Evolutionary conservation across 164 flowering plant genomes (phyloP).

Genomic region (Nelumbo lutea): DNA sequence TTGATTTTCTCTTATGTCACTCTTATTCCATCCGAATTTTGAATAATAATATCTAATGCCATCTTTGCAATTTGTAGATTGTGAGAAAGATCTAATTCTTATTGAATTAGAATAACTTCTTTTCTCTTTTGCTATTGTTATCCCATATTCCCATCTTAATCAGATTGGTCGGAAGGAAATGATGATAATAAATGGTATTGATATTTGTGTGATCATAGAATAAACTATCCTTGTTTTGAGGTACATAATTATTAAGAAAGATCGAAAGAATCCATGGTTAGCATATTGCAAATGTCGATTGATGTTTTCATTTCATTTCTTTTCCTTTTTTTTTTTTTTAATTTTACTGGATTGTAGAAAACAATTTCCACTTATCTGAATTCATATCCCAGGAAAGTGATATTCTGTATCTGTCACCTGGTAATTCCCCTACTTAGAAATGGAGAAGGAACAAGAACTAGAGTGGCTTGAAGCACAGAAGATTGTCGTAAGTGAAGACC

Average conservation of each 20-base stretch:
- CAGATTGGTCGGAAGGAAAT: too few relatives aligned
- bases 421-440: slow-evolving; percentile 2
- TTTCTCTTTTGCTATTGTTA: too few relatives aligned
- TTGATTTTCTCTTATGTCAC: background rate
- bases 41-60: background rate
- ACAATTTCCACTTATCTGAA: background rate
- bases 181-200: too few relatives aligned
- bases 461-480: slow-evolving; percentile 76
- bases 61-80: too few relatives aligned
- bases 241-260: background rate
- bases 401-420: background rate
- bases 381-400: background rate
- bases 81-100: too few relatives aligned
- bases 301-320: too few relatives aligned
- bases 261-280: too few relatives aligned
- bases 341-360: background rate
- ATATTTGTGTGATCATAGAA: background rate
- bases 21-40: background rate
- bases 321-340: background rate
- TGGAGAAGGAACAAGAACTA: slow-evolving; percentile 48
- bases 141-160: too few relatives aligned
- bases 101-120: too few relatives aligned
- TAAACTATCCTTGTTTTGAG: background rate
- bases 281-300: too few relatives aligned
- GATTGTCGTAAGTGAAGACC: slow-evolving; percentile 45